Base-by-base conservation (phyloP, 805 yeast genomes). In the Wickerhamomyces sydowiorum region DNA sequence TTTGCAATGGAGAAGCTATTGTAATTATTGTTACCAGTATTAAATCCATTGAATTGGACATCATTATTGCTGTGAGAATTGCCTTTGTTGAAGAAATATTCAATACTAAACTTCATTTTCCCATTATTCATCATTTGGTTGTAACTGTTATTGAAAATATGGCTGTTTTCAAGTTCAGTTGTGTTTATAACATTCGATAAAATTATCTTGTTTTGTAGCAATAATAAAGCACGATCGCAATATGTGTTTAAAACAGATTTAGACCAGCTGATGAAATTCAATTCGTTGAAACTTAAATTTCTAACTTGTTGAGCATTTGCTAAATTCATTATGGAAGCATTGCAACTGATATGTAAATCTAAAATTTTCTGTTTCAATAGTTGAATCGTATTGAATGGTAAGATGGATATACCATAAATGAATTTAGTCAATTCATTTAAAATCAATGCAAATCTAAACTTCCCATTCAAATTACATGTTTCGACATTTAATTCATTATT, bases 141-240 rank as follows among this genome's bases (percentile, higher is more conserved):
- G 36, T 55, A 57, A 44, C 57, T 53, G 40, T 42, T 45, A 33
- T 55, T 51, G 46, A 53, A 51, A 14, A 54, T 46, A 37, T 50
- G 52, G 32, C 47, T 51, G 44, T 52, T 56, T 2, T 51, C 54
- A 24, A 50, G 51, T 21, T 56, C 59, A 36, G 50, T 53, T 5
- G 53, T 54, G 24, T 51, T 55, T 33, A 56, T 36, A 5, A 53
- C 58, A 44, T 53, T 54, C 1, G 59, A 53, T 39, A 56, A 36
- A 20, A 67, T 56, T 20, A 67, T 64, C 40, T 65, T 64, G 44
- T 66, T 61, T 42, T 68, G 72, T 17, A 54, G 63, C 57, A 61
- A 69, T 43, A 57, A 69, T 46, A 52, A 65, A 1, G 80, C 77
- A 41, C 82, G 64, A 53, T 78, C 85, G 35, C 77, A 78, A 53